A percentile compares a stretch with the other conserved stretches of the same genome.
phyloP scores from a whole-genome alignment of 2,329 filamentous ascomycete species.

The Basipetospora chlamydospora region DNA sequence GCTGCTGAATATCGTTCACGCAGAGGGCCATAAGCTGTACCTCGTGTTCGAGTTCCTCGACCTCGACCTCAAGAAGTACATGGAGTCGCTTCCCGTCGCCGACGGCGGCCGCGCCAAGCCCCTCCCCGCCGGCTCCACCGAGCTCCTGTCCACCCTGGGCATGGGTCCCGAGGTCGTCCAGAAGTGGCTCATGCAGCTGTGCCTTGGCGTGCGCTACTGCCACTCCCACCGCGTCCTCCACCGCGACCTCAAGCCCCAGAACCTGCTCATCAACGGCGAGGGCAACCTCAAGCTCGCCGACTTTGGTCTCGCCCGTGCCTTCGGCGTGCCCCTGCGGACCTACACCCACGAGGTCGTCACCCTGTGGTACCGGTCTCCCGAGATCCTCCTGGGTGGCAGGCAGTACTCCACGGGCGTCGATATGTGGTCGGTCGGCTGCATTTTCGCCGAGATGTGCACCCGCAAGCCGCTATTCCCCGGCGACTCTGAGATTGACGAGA shows the following conservation, averaged over 20 bases:
- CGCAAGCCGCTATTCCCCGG: conserved; percentile 85
- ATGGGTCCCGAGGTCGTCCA: conserved; percentile 72
- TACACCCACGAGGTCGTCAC: conserved; percentile 95
- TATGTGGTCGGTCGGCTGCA: conserved; percentile 92
- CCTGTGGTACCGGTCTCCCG: conserved; percentile 81
- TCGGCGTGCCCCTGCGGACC: conserved; percentile 78
- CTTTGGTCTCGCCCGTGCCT: conserved; percentile 79
- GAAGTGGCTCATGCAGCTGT: conserved; percentile 83
- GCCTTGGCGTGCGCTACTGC: conserved; percentile 74
- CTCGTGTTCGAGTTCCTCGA: conserved; percentile 88
- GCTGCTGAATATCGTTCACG: conserved; percentile 83
- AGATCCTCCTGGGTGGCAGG: conserved; percentile 78
- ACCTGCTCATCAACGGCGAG: conserved; percentile 71
- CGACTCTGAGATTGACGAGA: conserved; percentile 50
- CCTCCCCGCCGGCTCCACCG: conserved; percentile 60
- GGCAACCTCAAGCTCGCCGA: conserved; percentile 84
- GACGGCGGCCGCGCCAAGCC: conserved; percentile 78
- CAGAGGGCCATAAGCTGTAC: conserved; percentile 88
- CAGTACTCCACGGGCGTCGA: conserved; percentile 91
- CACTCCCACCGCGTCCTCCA: conserved; percentile 83
- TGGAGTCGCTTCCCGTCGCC: conserved; percentile 75
- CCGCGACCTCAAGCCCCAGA: conserved; percentile 88
- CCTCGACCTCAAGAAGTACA: conserved; percentile 87
- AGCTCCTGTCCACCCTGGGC: conserved; percentile 50
- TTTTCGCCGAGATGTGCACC: conserved; percentile 94